Evolutionary conservation across 2,329 filamentous ascomycete genomes (phyloP).

Genomic region (Aspergillus felis): DNA sequence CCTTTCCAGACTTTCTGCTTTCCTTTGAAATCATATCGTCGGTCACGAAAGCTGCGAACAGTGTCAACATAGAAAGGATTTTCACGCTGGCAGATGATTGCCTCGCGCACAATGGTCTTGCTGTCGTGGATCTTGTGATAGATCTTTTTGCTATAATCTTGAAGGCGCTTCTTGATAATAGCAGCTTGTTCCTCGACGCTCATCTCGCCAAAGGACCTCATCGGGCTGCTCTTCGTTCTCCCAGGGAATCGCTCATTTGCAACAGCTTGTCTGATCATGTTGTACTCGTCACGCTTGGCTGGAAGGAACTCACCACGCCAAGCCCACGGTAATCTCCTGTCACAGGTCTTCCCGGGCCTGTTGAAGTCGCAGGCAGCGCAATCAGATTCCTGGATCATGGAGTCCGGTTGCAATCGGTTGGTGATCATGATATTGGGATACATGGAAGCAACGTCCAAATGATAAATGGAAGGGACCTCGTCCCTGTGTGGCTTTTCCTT

Average conservation of each 20-base stretch:
- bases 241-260: conserved; percentile 92
- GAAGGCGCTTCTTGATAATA: conserved; percentile 79
- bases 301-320: conserved; percentile 98
- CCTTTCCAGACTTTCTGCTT: conserved; percentile 98
- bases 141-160: conserved; percentile 95
- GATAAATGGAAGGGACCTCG: conserved; percentile 90
- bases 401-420: conserved; percentile 93
- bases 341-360: conserved; percentile 92
- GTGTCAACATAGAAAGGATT: conserved; percentile 99
- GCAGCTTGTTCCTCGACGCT: conserved; percentile 74
- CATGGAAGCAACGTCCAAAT: conserved; percentile 98
- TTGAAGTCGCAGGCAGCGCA: conserved; percentile 99
- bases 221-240: conserved; percentile 65
- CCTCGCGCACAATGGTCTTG: conserved; percentile 86
- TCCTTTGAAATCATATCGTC: conserved; percentile 97
- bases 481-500: conserved; percentile 78
- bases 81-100: conserved; percentile 96
- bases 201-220: conserved; percentile 75
- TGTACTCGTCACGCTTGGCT: conserved; percentile 96
- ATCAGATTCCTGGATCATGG: conserved; percentile 96
- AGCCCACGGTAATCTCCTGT: conserved; percentile 89
- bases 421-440: conserved; percentile 99
- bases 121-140: conserved; percentile 99
- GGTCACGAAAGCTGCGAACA: conserved; percentile 91
- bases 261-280: conserved; percentile 91